Base-by-base conservation (phyloP, 352 stramenopile genomes). In the Phytopythium chamaehyphon region DNA sequence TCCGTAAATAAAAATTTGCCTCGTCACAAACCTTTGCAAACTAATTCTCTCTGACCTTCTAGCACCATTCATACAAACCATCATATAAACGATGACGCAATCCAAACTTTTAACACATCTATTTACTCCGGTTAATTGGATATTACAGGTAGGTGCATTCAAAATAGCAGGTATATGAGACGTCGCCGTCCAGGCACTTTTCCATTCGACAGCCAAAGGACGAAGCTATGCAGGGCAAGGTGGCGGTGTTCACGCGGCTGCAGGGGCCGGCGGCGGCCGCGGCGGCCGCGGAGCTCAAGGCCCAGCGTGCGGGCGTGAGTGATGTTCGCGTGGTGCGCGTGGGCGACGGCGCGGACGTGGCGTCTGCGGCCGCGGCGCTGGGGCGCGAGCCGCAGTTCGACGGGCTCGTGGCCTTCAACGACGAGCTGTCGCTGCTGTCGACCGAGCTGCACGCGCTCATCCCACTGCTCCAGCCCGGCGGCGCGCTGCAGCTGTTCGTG, bases 241-340 rank as follows among this genome's bases (percentile, higher is more conserved):
- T 85, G 40, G 69, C 57, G 40, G 59, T 85, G 51, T 73, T 86
- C 40, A 84, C 77, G 64, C 73, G 75, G 52, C 60, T 79, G 22
- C 54, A 76, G 33, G 66, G 69, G 23, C 23, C 63, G 12, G 47
- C 44, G 19, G 47, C 31, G 40, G 49, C 63, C 21, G 48, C 59
- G 11, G 69, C 75, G 7, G 64, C 82, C 38, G 53, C 70, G 40
- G 63, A 75, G 37, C 56, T 86, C n/a, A 74, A 83, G 61, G 50
- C 77, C 28, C 23, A 49, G 2, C 54, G 82, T 24, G 53, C 62
- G 26, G 58, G 75, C 37, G 65, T 83, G 22, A 51, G 40, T 47
- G 61, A 84, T 51, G 74, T 86, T 57, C 67, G 57, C 55, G 49
- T 83, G 38, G 47, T 86, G 15, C 36, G 59, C 2, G 68, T 88